Base-by-base conservation (phyloP, 768 basidiomycete species). In the Pulveroboletus ravenelii region DNA sequence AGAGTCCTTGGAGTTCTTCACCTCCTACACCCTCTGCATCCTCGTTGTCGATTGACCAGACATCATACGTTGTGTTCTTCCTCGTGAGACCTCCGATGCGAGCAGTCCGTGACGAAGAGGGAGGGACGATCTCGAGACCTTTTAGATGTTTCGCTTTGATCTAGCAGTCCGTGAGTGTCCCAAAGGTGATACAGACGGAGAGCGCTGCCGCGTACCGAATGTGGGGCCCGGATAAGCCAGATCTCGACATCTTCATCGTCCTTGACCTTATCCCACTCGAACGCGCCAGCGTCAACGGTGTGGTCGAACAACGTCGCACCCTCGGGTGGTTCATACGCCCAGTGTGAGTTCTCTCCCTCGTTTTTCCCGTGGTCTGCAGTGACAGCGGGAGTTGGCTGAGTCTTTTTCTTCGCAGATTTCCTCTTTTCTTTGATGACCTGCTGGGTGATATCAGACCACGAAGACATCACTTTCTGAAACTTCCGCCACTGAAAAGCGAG, bases 201-300 rank as follows among this genome's bases (percentile, higher is more conserved):
- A 20, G 32, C 17, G 39, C 20, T n/a, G 25, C 18, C 13, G 71
- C 84, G 52, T 61, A 89, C 87, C 35, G 75, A 75, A 12, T 83
- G 79, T 20, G 87, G 87, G 14, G 81, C 77, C 10, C 87, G 78
- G 32, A 89, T 76, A 12, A 88, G 67, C 79, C 86, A 89, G 9
- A 90, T 57, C 56, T 90, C 87, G 10, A 80, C 58, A 51, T 88
- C 78, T 0, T 71, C 64, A 25, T 84, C 74, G 44, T 77, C 66
- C 10, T 78, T 72, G 5, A 90, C 53, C 6, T 70, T 66, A 50
- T 85, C 84, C 85, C 85, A 89, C 57, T 88, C 87, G 57, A 86
- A 86, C 3, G 74, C 72, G 1, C 72, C 71, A 2, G 8, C 53
- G 50, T 84, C 78, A 13, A 70, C 67, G 20, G 66, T 56, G 50